Base-by-base conservation (phyloP, 1,284 basidiomycete genomes). In the Pseudozyma flocculosa region DNA sequence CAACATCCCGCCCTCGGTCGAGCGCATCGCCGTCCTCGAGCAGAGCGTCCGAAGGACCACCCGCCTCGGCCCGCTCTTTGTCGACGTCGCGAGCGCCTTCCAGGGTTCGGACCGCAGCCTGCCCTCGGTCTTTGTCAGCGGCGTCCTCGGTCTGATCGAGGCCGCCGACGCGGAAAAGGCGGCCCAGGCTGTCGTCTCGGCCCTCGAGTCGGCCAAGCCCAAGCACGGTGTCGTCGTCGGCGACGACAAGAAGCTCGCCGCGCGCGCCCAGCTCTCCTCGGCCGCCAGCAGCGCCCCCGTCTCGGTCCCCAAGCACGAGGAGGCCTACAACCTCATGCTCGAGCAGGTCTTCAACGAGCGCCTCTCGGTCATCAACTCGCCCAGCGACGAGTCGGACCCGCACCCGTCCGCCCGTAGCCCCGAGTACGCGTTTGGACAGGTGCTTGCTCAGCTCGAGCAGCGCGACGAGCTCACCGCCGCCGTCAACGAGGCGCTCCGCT, bases 341-440 rank as follows among this genome's bases (percentile, higher is more conserved):
- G 80, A 84, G 24, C 87, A 90, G 64, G 80, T 94, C 34, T 96
- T 97, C 73, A 82, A 81, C 26, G 85, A 88, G n/a, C 85, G 90
- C 1, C 82, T 98, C 2, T 86, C 91, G 58, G 83, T 98, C 53
- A 83, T 87, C 75, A 98, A 98, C 61, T 61, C 71, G 22, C 65
- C 74, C 41, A 47, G 57, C 39, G 59, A 67, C 42, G 61, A 66
- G 18, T 46, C 50, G 9, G 61, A 67, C 48, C 38, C 69, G 19
- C 70, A 72, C 68, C 72, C 73, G 3, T 61, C 78, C 4, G 89
- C 91, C 14, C 93, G 90, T 17, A 88, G 85, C 34, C 94, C 94
- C 2, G 91, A 97, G 74, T 97, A 88, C 76, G 93, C 94, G 0
- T 85, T 97, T 32, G 93, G 94, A 38, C 88, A 91, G 56, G 87